Conservation (phyloP, 2,329 filamentous ascomycete genomes). For the Dactylellina haptotyla region DNA sequence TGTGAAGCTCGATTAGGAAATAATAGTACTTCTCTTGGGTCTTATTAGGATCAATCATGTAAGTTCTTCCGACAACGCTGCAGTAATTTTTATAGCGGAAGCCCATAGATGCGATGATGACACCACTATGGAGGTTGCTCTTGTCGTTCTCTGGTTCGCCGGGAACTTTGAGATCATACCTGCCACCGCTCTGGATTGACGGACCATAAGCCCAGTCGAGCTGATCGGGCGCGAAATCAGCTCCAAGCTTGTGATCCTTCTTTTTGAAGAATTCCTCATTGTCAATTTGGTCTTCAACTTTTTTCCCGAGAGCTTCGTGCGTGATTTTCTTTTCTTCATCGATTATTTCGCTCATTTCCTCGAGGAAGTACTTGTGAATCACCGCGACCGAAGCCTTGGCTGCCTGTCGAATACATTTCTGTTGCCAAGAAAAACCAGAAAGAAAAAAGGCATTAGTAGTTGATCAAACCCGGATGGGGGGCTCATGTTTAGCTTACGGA, state of each 20-base stretch:
- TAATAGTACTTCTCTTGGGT: conserved; percentile 93
- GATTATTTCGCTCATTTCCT: conserved; percentile 95
- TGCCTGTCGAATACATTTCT: conserved; percentile 90
- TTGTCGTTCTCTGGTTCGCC: conserved; percentile 81
- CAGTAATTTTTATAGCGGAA: conserved; percentile 96
- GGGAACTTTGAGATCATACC: conserved; percentile 87
- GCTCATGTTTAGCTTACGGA: conserved; percentile 70
- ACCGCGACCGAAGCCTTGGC: conserved; percentile 93
- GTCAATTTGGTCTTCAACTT: conserved; percentile 90
- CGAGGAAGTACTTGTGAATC: conserved; percentile 96
- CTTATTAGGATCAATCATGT: conserved; percentile 96
- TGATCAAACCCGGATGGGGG: no score
- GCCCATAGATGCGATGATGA: conserved; percentile 91
- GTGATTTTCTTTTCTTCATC: conserved; percentile 98
- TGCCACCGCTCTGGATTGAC: conserved; percentile 92
- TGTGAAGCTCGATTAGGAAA: conserved; percentile 83
- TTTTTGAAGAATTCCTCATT: conserved; percentile 92
- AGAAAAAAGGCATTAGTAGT: no score
- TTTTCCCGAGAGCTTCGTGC: conserved; percentile 84
- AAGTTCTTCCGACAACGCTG: conserved; percentile 90
- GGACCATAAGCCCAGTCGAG: conserved; percentile 95
- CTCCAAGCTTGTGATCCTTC: conserved; percentile 80
- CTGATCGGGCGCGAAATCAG: conserved; percentile 85
- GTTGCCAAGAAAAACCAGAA: conserved; percentile 16
- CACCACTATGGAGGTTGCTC: conserved; percentile 81